A percentile compares a stretch with the other conserved stretches of the same genome.
Conservation (phyloP, 2,329 filamentous ascomycete species). For the Arachnomyces sp. region DNA sequence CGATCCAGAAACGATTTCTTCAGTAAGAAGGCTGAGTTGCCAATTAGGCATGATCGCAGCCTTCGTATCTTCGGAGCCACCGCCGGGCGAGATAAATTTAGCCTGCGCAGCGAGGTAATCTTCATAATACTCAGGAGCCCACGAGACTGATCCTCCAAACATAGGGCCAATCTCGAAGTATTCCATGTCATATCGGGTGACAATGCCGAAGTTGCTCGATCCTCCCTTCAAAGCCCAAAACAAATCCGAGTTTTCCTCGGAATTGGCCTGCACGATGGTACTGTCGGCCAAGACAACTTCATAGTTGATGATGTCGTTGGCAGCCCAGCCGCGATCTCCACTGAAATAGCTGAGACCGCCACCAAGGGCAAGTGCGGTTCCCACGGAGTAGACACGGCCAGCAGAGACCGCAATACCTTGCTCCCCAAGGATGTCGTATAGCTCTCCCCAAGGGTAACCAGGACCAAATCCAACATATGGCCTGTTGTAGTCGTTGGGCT, state of each 20-base stretch:
- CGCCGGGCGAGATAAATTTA: no score
- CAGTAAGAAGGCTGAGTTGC: no score
- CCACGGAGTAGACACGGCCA: constrained; percentile 2
- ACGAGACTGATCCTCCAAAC: no score
- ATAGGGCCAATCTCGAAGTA: no score
- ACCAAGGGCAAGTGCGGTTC: constrained; percentile 6
- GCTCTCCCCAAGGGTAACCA: constrained; percentile 1
- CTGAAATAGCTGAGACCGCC: constrained; percentile 30
- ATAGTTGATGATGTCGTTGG: constrained; percentile 25
- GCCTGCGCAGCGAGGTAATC: no score
- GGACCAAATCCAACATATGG: no score
- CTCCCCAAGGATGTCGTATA: constrained; percentile 1
- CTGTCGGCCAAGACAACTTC: constrained; percentile 30
- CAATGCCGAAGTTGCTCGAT: constrained; percentile 35
- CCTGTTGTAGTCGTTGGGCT: no score
- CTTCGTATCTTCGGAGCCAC: no score
- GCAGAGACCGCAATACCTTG: neutral
- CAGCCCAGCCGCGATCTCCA: constrained; percentile 22
- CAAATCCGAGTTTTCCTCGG: constrained; percentile 22
- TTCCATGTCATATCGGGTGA: constrained; percentile 34
- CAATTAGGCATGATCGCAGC: no score
- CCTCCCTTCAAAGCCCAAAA: constrained; percentile 36
- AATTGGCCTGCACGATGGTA: constrained; percentile 22
- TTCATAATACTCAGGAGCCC: no score
- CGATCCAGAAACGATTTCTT: no score